Base-by-base conservation (phyloP, 306 rosid genomes). In the Prunus mongolica region DNA sequence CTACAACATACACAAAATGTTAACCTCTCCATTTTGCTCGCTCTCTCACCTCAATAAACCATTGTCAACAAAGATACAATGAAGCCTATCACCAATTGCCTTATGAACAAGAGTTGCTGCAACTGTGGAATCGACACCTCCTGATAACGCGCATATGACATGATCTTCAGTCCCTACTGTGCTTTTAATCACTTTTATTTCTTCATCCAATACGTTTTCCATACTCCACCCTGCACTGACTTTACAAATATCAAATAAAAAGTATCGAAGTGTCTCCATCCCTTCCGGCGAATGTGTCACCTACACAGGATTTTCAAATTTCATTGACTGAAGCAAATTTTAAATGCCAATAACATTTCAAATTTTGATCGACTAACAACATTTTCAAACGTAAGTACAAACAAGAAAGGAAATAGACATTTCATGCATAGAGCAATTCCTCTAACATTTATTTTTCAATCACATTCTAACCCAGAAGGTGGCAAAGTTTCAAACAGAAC, bases 81-180 rank as follows among this genome's bases (percentile, higher is more conserved):
- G 97, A 82, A 92, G 98, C 83, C 98, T 84, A 65, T 88, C 90
- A 8, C 97, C 98, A 60, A 95, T 95, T 22, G 98, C 98, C 78
- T 88, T 92, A 65, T 95, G 97, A 62, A 95, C 97, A n/a, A 95
- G 83, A 27, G 91, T 89, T 18, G 98, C 97, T 32, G 98, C 98
- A 84, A 95, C 97, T 0, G 98, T 88, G 75, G 98, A 95, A 86
- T 95, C 98, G 47, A 95, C 98, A 75, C 98, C 98, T 45, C 98
- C 98, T 24, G 98, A 92, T 69, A 95, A 84, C 6, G 97, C 98
- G 45, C 97, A 95, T 25, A 95, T 90, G 30, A 95, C 97, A 68
- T 84, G 97, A 52, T 90, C 92, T 5, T 87, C 86, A 4, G 89
- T 84, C 52, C 87, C 88, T 19, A 90, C 96, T 0, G 86, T 88